These are phyloP conservation scores for Mantamonas sphyraenae DNA, from an alignment of 78 protist species.

Conservation along the genomic window DNA sequence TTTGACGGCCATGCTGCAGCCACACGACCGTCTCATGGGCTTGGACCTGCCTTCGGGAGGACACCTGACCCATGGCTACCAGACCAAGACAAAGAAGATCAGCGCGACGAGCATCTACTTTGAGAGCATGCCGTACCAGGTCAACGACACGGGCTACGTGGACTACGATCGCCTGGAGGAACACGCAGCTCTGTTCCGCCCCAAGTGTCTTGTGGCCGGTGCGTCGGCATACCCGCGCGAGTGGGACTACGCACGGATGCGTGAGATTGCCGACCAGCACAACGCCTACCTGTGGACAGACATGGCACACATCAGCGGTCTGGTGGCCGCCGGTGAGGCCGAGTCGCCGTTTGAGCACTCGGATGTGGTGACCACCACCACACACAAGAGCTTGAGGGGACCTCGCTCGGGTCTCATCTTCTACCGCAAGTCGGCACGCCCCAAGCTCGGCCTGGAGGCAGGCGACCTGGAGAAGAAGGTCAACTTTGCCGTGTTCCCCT, in stretches of 20 bases:
- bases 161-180: conserved; percentile 91
- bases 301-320: conserved; percentile 98
- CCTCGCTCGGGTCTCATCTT: conserved; percentile 98
- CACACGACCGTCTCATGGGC: conserved; percentile 98
- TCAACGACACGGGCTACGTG: conserved; percentile 84
- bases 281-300: conserved; percentile 89
- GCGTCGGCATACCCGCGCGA: conserved; percentile 96
- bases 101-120: conserved; percentile 92
- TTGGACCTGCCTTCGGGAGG: conserved; percentile 97
- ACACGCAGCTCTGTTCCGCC: conserved; percentile 84
- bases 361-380: conserved; percentile 99
- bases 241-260: conserved; percentile 84
- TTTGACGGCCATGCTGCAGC: conserved; percentile 84
- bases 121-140: conserved; percentile 94
- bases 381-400: conserved; percentile 99
- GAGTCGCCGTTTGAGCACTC: conserved; percentile 76
- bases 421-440: conserved; percentile 84
- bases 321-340: conserved; percentile 81
- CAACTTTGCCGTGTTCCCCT: conserved; percentile 93
- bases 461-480: conserved; percentile 54
- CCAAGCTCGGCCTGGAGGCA: conserved; percentile 10
- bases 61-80: conserved; percentile 95
- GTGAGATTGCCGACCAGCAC: conserved; percentile 78
- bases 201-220: conserved; percentile 90
- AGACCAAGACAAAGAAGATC: conserved; percentile 85